Conservation (phyloP, 192 early-diverging fungal genomes). For the Linnemannia elongata region DNA sequence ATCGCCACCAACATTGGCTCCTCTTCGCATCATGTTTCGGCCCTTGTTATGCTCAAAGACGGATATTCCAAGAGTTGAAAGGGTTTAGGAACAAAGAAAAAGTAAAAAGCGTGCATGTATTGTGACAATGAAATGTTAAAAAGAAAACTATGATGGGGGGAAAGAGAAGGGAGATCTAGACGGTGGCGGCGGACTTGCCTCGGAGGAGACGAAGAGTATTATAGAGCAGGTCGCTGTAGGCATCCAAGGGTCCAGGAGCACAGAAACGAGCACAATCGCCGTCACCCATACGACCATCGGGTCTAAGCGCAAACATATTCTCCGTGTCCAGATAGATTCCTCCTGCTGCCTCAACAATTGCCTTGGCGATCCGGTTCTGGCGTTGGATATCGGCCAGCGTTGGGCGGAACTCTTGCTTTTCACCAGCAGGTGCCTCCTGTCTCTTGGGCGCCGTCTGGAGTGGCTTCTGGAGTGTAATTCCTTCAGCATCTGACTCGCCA, state of each 20-base stretch:
- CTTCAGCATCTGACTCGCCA: constrained; percentile 20
- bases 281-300: constrained; percentile 69
- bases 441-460: constrained; percentile 40
- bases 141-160: background rate
- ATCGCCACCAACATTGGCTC: background rate
- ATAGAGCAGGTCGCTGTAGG: constrained; percentile 57
- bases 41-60: no score
- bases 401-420: constrained; percentile 35
- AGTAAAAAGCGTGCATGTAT: background rate
- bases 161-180: background rate
- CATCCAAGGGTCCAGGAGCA: constrained; percentile 70
- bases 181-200: background rate
- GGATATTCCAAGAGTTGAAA: no score
- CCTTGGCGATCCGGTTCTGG: constrained; percentile 66
- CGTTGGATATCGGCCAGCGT: constrained; percentile 58
- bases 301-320: constrained; percentile 57
- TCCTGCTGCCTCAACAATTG: constrained; percentile 64
- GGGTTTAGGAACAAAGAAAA: background rate
- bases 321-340: constrained; percentile 68
- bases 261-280: constrained; percentile 69
- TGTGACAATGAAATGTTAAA: background rate
- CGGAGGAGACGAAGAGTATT: constrained; percentile 45
- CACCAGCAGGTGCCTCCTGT: constrained; percentile 48
- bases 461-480: constrained; percentile 46
- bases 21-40: background rate